Base-by-base conservation (phyloP, 306 rosid species). In the Elaeagnus macrophylla region DNA sequence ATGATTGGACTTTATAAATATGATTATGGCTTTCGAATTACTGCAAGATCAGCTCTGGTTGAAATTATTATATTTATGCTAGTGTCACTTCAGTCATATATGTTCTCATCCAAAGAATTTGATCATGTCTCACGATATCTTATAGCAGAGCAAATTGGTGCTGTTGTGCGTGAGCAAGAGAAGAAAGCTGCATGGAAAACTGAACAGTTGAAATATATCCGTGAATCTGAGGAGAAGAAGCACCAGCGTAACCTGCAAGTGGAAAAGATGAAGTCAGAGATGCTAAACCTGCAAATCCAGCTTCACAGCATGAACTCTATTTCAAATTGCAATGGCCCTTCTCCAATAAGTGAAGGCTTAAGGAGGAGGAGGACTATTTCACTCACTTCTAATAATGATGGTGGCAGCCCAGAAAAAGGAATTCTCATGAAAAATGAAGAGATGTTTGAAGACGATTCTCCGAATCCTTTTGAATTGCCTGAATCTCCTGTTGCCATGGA, bases 151-250 rank as follows among this genome's bases (percentile, higher is more conserved):
- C 99, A 84, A 76, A 91, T 91, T 73, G 96, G 99, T 61, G 96
- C 96, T 12, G 82, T 91, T 76, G 93, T 87, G 56, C 88, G 52
- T n/a, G 96, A 87, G 71, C 99, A 91, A 78, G 99, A 87, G 71
- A 91, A 91, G 72, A 91, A 79, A 69, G 99, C 96, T 69, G 89
- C 96, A 8, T 87, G 99, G 99, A 91, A 91, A 82, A 91, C 85
- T 63, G 94, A 65, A 62, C 99, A 91, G 51, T 73, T 91, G 48
- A 83, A 80, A 62, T 83, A 82, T 67, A 84, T 84, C 57, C 95
- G 96, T 17, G 88, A 82, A 65, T 75, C 79, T 38, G 89, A 91
- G 76, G 96, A 86, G 77, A 75, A 72, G 60, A 91, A 91, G 69
- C 66, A 48, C 44, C 85, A 72, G 65, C 93, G 96, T 49, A 91